Evolutionary conservation across 2,329 filamentous ascomycete genomes (phyloP).

Genomic region (Chaetomium strumarium): DNA sequence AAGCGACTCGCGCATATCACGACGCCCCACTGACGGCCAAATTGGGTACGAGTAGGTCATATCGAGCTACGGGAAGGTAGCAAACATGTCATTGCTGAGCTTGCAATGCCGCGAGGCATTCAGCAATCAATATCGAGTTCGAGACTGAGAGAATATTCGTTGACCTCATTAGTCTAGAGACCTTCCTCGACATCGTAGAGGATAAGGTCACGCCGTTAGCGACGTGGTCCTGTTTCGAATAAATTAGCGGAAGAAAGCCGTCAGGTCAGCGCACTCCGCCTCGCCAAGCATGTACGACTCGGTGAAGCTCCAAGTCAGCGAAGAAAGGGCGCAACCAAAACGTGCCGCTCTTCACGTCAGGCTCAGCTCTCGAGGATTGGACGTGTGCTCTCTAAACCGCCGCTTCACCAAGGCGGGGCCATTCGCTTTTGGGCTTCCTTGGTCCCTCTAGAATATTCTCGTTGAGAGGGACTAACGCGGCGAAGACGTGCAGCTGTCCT

Average conservation of each 20-base stretch:
- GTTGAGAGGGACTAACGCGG: slow-evolving; percentile 21
- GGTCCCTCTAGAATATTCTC: slow-evolving; percentile 29
- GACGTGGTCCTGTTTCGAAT: slow-evolving; percentile 60
- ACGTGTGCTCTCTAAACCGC: not conserved
- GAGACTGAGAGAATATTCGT: slow-evolving; percentile 52
- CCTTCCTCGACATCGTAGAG: not conserved
- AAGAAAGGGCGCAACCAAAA: slow-evolving; percentile 68
- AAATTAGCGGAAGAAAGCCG: slow-evolving; percentile 68
- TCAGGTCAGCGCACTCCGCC: slow-evolving; percentile 60
- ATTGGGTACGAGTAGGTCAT: slow-evolving; percentile 73
- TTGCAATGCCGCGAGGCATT: slow-evolving; percentile 72
- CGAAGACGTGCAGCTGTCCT: slow-evolving; percentile 38
- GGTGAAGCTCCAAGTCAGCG: slow-evolving; percentile 69
- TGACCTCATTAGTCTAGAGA: not conserved
- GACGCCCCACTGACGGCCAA: slow-evolving; percentile 42
- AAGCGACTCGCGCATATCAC: slow-evolving; percentile 47
- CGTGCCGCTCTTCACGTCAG: not conserved
- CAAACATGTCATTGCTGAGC: slow-evolving; percentile 71
- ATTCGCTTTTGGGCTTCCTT: not conserved
- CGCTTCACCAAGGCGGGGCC: slow-evolving; percentile 19
- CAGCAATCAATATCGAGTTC: slow-evolving; percentile 58
- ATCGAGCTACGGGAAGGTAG: slow-evolving; percentile 65
- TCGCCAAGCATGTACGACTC: slow-evolving; percentile 70
- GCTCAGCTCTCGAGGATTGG: slow-evolving; percentile 29
- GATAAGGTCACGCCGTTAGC: slow-evolving; percentile 56